Evolutionary conservation across 2,329 filamentous ascomycete species (phyloP).

Genomic region (Ophidiomyces ophidiicola): DNA sequence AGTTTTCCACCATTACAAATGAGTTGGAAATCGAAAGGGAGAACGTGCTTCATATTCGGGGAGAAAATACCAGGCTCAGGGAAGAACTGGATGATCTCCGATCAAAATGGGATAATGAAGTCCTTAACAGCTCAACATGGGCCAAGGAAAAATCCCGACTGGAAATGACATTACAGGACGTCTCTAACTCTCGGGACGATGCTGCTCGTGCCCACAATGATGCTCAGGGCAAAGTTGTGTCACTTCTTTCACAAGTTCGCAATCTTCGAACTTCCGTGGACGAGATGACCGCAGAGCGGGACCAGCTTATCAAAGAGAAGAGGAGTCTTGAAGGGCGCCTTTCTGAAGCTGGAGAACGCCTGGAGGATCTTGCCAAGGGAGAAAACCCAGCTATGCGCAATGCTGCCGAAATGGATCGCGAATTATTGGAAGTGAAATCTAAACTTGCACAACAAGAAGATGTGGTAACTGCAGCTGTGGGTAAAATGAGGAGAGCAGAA

Average conservation of each 20-base stretch:
- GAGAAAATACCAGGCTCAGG: constrained; percentile 76
- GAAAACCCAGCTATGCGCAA: constrained; percentile 81
- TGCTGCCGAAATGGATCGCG: constrained; percentile 75
- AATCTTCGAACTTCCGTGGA: constrained; percentile 72
- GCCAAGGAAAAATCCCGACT: constrained; percentile 92
- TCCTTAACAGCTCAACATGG: constrained; percentile 95
- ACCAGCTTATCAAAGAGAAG: constrained; percentile 77
- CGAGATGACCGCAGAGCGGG: constrained; percentile 72
- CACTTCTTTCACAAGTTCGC: constrained; percentile 78
- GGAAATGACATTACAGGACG: constrained; percentile 76
- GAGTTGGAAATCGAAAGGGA: constrained; percentile 91
- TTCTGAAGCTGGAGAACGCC: constrained; percentile 71
- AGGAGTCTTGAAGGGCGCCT: constrained; percentile 73
- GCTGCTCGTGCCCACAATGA: constrained; percentile 88
- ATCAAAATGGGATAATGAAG: constrained; percentile 96
- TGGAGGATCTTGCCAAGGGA: constrained; percentile 76
- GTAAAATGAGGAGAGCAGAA: constrained; percentile 94
- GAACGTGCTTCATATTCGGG: constrained; percentile 69
- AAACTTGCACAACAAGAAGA: constrained; percentile 86
- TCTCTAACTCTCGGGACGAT: constrained; percentile 85
- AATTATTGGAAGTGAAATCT: constrained; percentile 80
- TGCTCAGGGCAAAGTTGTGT: constrained; percentile 84
- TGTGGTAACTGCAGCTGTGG: constrained; percentile 76
- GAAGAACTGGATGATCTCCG: constrained; percentile 91
- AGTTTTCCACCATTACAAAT: constrained; percentile 77